A percentile compares a stretch with the other conserved stretches of the same genome.
Evolutionary conservation across 2,329 filamentous ascomycete genomes (phyloP).

Genomic region (Diplodia mutila): DNA sequence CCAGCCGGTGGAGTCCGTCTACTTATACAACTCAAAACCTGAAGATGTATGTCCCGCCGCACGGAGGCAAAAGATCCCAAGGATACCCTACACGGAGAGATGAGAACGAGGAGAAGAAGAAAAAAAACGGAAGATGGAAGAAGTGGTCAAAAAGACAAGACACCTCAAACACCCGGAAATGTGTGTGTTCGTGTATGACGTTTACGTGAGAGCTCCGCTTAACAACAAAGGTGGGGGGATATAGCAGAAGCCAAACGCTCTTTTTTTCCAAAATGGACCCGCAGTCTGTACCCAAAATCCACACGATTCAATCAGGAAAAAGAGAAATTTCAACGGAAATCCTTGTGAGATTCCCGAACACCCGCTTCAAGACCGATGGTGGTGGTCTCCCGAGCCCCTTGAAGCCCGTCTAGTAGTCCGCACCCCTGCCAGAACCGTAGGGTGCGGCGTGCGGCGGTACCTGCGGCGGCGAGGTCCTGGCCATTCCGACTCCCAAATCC

Average conservation of each 20-base stretch:
- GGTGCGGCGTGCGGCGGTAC: conserved; percentile 26
- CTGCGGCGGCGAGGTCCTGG: conserved; percentile 26
- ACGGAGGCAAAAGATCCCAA: not conserved
- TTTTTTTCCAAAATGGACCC: not conserved
- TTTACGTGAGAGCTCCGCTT: conserved; percentile 6
- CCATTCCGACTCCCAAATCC: conserved; percentile 37
- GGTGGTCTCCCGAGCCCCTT: not conserved
- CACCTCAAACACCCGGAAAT: conserved; percentile 16
- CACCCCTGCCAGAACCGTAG: conserved; percentile 15
- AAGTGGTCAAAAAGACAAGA: not conserved
- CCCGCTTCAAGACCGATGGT: too few species aligned
- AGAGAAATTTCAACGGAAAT: not conserved
- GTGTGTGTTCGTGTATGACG: conserved; percentile 9
- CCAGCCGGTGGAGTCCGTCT: not conserved
- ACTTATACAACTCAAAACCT: conserved; percentile 10
- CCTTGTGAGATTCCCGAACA: not conserved
- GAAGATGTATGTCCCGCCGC: not conserved
- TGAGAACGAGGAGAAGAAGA: not conserved
- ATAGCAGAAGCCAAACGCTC: not conserved
- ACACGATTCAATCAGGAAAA: not conserved
- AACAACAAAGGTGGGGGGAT: not conserved
- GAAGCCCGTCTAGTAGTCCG: not conserved
- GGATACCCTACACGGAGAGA: not conserved
- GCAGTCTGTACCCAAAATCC: not conserved
- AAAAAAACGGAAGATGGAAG: not conserved